phyloP scores from a whole-genome alignment of 106 monocot species.

The Chionographis japonica region DNA sequence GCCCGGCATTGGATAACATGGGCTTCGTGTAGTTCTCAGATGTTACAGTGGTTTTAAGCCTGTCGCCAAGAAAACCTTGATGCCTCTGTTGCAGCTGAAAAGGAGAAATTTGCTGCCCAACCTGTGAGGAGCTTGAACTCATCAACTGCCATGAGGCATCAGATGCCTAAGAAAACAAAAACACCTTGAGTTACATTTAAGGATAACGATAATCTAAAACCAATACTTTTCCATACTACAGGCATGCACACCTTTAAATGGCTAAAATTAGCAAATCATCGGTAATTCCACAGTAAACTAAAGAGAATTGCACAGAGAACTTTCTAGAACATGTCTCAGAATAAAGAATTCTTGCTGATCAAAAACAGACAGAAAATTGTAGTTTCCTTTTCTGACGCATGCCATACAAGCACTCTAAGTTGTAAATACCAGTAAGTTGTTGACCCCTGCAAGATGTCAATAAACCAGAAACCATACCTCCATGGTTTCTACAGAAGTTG shows the following conservation, averaged over 20 bases:
- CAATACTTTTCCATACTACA: no score
- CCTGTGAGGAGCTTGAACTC: slow-evolving; percentile 27
- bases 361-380: no score
- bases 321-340: no score
- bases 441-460: not conserved
- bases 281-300: no score
- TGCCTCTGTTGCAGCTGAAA: slow-evolving; percentile 53
- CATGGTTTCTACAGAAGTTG: slow-evolving; percentile 32
- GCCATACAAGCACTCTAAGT: no score
- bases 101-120: slow-evolving; percentile 44
- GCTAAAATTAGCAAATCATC: no score
- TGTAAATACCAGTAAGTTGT: no score
- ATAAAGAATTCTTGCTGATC: no score
- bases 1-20: slow-evolving; percentile 17
- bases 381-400: no score
- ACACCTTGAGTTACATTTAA: not conserved
- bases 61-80: slow-evolving; percentile 68
- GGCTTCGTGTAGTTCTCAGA: slow-evolving; percentile 35
- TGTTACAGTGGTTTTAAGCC: slow-evolving; percentile 34
- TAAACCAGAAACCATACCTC: slow-evolving; percentile 28
- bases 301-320: no score
- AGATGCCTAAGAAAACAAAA: slow-evolving; percentile 27
- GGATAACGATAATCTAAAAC: not conserved
- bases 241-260: not conserved
- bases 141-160: slow-evolving; percentile 61